Base-by-base conservation (phyloP, 2,329 filamentous ascomycete species). In the Ascochyta rabiei region DNA sequence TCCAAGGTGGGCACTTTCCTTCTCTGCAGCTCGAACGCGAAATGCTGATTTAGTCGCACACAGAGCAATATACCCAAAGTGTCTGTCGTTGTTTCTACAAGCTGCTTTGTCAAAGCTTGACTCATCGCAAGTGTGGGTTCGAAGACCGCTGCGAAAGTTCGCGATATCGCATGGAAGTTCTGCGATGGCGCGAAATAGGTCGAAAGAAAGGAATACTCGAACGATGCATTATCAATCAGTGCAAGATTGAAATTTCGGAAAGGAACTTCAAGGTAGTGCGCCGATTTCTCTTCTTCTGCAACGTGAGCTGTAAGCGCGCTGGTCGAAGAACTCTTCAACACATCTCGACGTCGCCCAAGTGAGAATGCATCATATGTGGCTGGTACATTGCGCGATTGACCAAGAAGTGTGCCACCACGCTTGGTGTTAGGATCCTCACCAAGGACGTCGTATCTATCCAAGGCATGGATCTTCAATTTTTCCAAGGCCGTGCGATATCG, bases 201-300 rank as follows among this genome's bases (percentile, higher is more conserved):
- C 0, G 90, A 90, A 51, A 98, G 82, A 72, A 99, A 98, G 2
- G 90, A 92, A 76, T 98, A 99, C 74, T 99, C 96, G 30, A 93
- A 90, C 2, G 90, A 93, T 1, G 92, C 89, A 66, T 99, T 99
- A 76, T 99, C 95, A 59, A 97, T 84, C 18, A 99, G 81, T 0
- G 95, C 93, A 40, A 96, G 84, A 69, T 98, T 98, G 80, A 96
- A 97, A 71, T 96, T 93, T 35, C 92, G 87, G 75, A 99, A 99
- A 0, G 91, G 89, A 0, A 89, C 83, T 77, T 99, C 95, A 6
- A 97, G 83, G 64, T 96, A 95, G 71, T 98, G 93, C 1, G 86
- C 86, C 0, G 86, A 80, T 63, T 91, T 89, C 69, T 96, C 91
- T 72, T 98, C 93, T 75, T 98, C 95, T 1, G 92, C 93, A 7